phyloP scores from a whole-genome alignment of 1,284 basidiomycete species.

The Schizophyllum commune region DNA sequence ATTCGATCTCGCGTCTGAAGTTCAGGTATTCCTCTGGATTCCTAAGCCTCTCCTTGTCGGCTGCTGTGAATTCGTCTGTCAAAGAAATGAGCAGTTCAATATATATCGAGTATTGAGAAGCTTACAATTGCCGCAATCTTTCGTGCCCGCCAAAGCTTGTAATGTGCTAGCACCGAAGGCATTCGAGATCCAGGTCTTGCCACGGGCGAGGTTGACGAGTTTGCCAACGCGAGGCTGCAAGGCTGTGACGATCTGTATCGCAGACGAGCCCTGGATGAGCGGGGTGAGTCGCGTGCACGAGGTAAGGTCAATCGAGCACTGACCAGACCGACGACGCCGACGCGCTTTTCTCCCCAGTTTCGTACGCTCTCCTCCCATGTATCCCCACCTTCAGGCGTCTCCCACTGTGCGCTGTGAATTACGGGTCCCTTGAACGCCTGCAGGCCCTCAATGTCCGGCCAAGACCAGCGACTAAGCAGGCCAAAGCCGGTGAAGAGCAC shows the following conservation, averaged over 20 bases:
- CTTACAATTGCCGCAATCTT: conserved; percentile 37
- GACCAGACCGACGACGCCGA: conserved; percentile 58
- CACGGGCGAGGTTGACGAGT: conserved; percentile 51
- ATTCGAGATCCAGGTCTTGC: conserved; percentile 53
- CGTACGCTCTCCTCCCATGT: conserved; percentile 40
- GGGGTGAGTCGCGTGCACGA: conserved; percentile 1
- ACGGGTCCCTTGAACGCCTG: conserved; percentile 41
- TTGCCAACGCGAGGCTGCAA: conserved; percentile 45
- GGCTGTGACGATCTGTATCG: conserved; percentile 54
- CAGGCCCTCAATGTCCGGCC: conserved; percentile 52
- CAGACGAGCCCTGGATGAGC: conserved; percentile 47
- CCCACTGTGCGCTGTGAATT: conserved; percentile 53
- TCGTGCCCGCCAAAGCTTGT: conserved; percentile 28
- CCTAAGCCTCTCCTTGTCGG: conserved; percentile 42
- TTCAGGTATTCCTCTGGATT: conserved; percentile 41
- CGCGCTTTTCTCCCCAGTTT: conserved; percentile 44
- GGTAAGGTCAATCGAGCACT: conserved; percentile 11
- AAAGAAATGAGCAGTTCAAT: neutral
- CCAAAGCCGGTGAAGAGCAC: conserved; percentile 48
- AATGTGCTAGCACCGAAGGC: conserved; percentile 34
- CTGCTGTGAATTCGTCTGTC: conserved; percentile 42
- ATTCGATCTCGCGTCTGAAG: conserved; percentile 45
- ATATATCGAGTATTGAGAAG: neutral
- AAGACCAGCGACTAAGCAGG: conserved; percentile 42
- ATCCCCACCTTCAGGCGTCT: conserved; percentile 30